A percentile compares a stretch with the other conserved stretches of the same genome.
Conservation (phyloP, 1,139 yeast species). For the Magnusiomyces ingens region DNA sequence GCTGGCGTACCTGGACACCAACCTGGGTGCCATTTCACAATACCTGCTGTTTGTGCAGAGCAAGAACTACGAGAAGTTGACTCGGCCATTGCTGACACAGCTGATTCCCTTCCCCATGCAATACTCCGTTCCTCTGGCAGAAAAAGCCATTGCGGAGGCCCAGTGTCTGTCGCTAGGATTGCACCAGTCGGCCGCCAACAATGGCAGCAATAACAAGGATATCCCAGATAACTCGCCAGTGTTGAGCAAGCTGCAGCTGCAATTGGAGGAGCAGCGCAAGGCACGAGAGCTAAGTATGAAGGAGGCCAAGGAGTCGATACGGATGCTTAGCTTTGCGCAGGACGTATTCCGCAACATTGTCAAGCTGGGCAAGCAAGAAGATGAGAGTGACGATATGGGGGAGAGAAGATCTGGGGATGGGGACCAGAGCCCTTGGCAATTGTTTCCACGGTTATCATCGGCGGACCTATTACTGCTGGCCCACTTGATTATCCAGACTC, state of each 20-base stretch:
- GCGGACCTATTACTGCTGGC: constrained; percentile 27
- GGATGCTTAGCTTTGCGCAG: constrained; percentile 42
- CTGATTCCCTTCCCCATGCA: constrained; percentile 80
- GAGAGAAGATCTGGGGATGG: constrained; percentile 3
- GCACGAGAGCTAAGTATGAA: constrained; percentile 40
- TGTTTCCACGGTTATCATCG: constrained; percentile 9
- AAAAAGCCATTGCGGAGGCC: constrained; percentile 43
- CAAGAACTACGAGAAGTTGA: constrained; percentile 56
- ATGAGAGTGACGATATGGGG: constrained; percentile 9
- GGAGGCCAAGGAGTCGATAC: constrained; percentile 47
- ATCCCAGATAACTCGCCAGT: constrained; percentile 31
- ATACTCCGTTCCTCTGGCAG: constrained; percentile 63
- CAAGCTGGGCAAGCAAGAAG: constrained; percentile 4
- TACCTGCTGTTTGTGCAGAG: constrained; percentile 57
- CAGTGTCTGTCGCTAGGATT: constrained; percentile 36
- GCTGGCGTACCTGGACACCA: constrained; percentile 37
- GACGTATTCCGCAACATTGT: constrained; percentile 32
- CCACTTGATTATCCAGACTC: constrained; percentile 23
- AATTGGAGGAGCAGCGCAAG: constrained; percentile 39
- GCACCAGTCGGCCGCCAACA: constrained; percentile 21
- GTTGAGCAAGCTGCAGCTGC: constrained; percentile 31
- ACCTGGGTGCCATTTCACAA: constrained; percentile 45
- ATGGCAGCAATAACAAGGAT: constrained; percentile 24
- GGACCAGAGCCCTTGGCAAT: background rate
- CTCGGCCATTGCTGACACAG: constrained; percentile 52